Evolutionary conservation across 768 basidiomycete species (phyloP), one percentile per base, ranked within the genome.

Genomic region (Trametes cingulata): DNA sequence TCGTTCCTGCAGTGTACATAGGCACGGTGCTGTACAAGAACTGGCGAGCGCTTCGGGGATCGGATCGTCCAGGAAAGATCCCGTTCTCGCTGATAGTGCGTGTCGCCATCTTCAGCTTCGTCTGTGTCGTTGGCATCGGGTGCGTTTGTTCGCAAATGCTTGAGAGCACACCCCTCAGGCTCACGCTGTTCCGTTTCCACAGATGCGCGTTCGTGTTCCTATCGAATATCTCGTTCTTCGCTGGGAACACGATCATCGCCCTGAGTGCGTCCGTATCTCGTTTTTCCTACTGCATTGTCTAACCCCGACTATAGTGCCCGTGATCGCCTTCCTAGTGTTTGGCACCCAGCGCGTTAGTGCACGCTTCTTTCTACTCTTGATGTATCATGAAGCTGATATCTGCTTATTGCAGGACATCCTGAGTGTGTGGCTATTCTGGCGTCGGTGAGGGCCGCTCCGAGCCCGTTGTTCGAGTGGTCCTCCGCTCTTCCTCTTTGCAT

Each of bases 51-150:
- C 57, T 63, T 8, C 56, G 61, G 24, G 57, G 57, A 9, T 63
- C 61, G 15, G 61, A 63, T 33, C 42, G 49, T n/a, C 61, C 61
- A 4, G 57, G 61, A 1, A 51, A 58, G 52, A 42, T 63, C 47
- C 61, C 61, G 52, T 58, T 63, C 56, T 52, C 55, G 50, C 56
- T 63, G 46, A 52, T 63, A 33, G 20, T 63, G 13, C 61, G 61
- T 20, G 56, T 63, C 25, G 52, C 61, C 29, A 54, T 63, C 46
- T 63, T 63, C 56, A 54, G 52, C 56, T 58, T 63, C 56, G 40
- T 63, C 37, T 63, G 61, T 42, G 61, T 63, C 8, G 56, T 55
- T 29, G 61, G 61, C 24, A 63, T 63, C 41, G 61, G 56, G 56
- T 57, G 47, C 25, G 56, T 48, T 2, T 4, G 6, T 2, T 9